Base-by-base conservation (phyloP, 495 filamentous ascomycete species). In the Hypoxylon cercidicola region DNA sequence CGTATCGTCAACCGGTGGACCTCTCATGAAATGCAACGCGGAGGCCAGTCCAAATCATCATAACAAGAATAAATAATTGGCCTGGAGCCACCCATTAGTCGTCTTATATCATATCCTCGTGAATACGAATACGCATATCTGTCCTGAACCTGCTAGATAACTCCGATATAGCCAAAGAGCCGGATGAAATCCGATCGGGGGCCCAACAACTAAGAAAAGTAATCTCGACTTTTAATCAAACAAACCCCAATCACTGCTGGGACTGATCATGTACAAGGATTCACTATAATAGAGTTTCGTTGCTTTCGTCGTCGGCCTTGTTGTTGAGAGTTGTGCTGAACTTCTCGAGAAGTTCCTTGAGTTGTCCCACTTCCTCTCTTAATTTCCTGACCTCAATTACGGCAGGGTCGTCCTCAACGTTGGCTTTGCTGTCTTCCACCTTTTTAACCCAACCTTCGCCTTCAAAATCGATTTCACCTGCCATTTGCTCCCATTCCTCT, bases 401-500 rank as follows among this genome's bases (percentile, higher is more conserved):
- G n/a, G 86, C 82, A 11, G 77, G 77, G 59, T 96, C 90, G 28
- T 87, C 82, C 64, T 90, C 87, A 4, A 97, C 81, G 78, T 97
- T 89, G 3, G 91, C 89, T 67, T 87, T 90, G 16, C 84, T 88
- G n/a, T 81, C 75, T 37, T 86, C 82, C 0, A 97, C 92, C 63
- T 79, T 85, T 76, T 92, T 88, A 15, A 79, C 79, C 95, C 95
- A 99, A 6, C 87, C 88, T 52, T 93, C 91, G 10, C 82, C 76
- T 70, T 95, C 88, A 62, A 95, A 90, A 69, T 95, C 89, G 7
- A 96, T 69, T 23, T 89, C 84, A 1, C 76, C 80, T 2, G 81
- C 79, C 75, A 94, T 82, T 74, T 94, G 87, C 71, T 98, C 95
- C 95, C 95, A 99, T 72, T 98, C 93, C 74, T 98, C 90, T 11